Evolutionary conservation across 78 protist genomes (phyloP), one percentile per base, ranked within the genome.

Genomic region (Polysphondylium violaceum): DNA sequence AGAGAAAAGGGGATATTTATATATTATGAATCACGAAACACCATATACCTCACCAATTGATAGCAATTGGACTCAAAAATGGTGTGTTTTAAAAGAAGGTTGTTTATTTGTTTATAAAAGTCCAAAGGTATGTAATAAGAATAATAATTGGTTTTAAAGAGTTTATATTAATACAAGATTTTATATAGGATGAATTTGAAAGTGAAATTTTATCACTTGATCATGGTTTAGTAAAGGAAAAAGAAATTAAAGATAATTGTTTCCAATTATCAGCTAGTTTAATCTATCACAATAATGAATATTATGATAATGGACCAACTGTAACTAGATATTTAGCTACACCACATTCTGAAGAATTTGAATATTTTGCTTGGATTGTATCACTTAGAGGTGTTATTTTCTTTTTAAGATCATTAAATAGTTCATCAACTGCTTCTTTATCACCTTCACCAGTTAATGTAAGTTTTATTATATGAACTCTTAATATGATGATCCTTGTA

Each of bases 351-450:
- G 91, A 83, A n/a, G 91, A 83, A 33, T 83, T 69, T 58, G 91
- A 83, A 35, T 83, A 83, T 31, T 83, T 83, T 58, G 75, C 91
- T 21, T 83, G 91, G 91, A 83, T 83, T 50, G 91, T 83, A n/a
- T 69, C 78, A 36, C 21, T 83, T 11, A n/a, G 91, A 25, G 91
- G 91, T 59, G 67, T 61, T 21, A 83, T 83, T 7, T 83, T 83
- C 79, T 83, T 83, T 44, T 59, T 83, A 41, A 31, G 73, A 29
- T 83, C 91, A 58, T 41, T 83, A 21, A 69, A 67, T 51, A 47
- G 56, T 21, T 58, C 79, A 41, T 25, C 67, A 16, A 58, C 68
- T 8, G 8, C 7, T n/a, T 72, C 78, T 1, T 31, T 60, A 29
- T 21, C 74, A 67, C 23, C 23, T 19, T 41, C 76, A 36, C 76